These are phyloP conservation scores for Bacidia rubella DNA, from an alignment of 495 filamentous ascomycete species.

Conservation along the genomic window DNA sequence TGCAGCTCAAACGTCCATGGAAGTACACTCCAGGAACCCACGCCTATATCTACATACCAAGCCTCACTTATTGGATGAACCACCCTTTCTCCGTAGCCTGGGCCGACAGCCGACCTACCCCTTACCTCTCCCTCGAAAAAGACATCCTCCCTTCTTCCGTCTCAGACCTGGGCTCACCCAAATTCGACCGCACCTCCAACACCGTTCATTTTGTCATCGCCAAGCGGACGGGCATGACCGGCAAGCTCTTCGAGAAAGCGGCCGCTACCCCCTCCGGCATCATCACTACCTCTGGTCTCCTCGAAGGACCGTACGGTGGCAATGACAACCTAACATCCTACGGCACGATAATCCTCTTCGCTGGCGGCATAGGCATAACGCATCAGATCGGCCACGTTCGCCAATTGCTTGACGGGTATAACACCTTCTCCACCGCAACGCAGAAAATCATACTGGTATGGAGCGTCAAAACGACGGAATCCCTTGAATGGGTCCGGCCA, in stretches of 20 bases:
- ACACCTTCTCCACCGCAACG: conserved; percentile 58
- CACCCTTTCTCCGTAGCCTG: conserved; percentile 47
- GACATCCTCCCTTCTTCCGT: conserved; percentile 21
- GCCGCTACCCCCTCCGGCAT: conserved; percentile 41
- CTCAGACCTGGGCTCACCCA: conserved; percentile 17
- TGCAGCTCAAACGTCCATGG: conserved; percentile 66
- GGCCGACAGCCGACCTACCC: conserved; percentile 22
- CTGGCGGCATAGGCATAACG: conserved; percentile 78
- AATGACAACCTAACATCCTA: conserved; percentile 56
- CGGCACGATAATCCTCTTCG: conserved; percentile 76
- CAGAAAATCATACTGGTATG: conserved; percentile 74
- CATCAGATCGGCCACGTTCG: conserved; percentile 71
- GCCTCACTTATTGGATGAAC: conserved; percentile 55
- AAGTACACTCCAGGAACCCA: conserved; percentile 62
- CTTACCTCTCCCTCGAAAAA: conserved; percentile 24
- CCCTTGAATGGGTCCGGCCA: conserved; percentile 80
- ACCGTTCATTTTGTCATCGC: conserved; percentile 67
- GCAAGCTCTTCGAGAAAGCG: conserved; percentile 56
- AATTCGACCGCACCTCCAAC: conserved; percentile 27
- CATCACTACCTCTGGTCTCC: conserved; percentile 46
- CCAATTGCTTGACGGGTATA: conserved; percentile 56
- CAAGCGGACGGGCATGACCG: conserved; percentile 73
- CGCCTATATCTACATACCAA: conserved; percentile 70
- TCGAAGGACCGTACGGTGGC: conserved; percentile 77
- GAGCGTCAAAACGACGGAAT: conserved; percentile 78